Percentiles rank a stretch among this genome's conserved stretches.
phyloP scores from a whole-genome alignment of 495 filamentous ascomycete genomes.

The Trypethelium eluteriae region DNA sequence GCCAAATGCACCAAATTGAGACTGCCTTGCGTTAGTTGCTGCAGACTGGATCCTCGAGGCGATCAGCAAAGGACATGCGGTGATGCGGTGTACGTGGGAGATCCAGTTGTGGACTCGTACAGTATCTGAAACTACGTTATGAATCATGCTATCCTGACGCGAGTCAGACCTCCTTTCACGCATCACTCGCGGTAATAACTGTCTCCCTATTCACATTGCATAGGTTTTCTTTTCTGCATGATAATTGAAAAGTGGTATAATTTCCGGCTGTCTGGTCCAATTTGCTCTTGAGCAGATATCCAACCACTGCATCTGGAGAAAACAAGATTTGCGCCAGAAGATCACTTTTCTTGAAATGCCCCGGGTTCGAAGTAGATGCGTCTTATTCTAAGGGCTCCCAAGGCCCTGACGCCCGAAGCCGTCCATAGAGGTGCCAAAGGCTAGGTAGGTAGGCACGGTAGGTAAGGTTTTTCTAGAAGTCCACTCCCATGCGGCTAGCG shows the following conservation, averaged over 20 bases:
- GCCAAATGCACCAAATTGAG: not conserved
- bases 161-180: not conserved
- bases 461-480: not conserved
- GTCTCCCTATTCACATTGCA: not conserved
- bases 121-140: not conserved
- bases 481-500: not conserved
- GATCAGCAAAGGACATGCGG: not conserved
- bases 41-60: not conserved
- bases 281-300: not conserved
- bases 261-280: no score
- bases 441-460: not conserved
- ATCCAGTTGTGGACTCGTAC: not conserved
- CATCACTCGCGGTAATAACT: not conserved
- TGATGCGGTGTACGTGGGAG: not conserved
- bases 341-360: not conserved
- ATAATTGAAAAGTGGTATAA: no score
- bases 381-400: not conserved
- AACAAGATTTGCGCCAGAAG: no score
- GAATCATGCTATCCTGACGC: not conserved
- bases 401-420: not conserved
- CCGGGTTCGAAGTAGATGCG: not conserved
- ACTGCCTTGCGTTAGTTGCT: slow-evolving; percentile 6
- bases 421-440: not conserved
- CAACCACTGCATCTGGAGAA: not conserved
- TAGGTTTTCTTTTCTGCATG: not conserved